phyloP scores from a whole-genome alignment of 2,329 filamentous ascomycete species.

The Pezizomycotina sp. region DNA sequence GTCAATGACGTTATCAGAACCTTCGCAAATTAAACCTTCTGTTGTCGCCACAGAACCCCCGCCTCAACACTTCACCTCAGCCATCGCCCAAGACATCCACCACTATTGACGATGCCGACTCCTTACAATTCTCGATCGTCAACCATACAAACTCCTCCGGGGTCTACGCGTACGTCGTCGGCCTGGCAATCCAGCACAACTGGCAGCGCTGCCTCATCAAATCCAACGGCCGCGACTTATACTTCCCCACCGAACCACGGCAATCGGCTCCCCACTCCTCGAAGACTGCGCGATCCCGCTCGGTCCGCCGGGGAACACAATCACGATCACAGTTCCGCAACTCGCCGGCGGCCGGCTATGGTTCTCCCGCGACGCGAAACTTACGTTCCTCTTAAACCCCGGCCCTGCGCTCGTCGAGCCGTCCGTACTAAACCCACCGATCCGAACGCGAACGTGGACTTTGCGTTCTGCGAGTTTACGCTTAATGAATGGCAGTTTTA shows the following conservation, averaged over 20 bases:
- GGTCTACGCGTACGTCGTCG: constrained; percentile 56
- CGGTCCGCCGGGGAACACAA: constrained; percentile 43
- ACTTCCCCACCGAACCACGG: constrained; percentile 46
- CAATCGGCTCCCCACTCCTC: constrained; percentile 36
- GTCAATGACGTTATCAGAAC: too few species aligned
- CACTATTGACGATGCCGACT: too few species aligned
- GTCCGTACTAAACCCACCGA: constrained; percentile 50
- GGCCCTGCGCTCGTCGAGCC: constrained; percentile 60
- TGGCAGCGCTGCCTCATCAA: constrained; percentile 46
- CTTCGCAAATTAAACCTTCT: too few species aligned
- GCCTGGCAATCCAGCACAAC: constrained; percentile 43
- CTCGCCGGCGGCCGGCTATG: constrained; percentile 56
- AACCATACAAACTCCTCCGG: constrained; percentile 47
- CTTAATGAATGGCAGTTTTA: constrained; percentile 46
- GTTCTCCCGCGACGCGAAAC: constrained; percentile 44
- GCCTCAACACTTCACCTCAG: too few species aligned
- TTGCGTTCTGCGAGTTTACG: constrained; percentile 55
- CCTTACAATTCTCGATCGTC: constrained; percentile 44
- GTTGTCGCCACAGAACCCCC: too few species aligned
- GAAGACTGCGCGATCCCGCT: constrained; percentile 47
- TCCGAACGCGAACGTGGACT: constrained; percentile 43
- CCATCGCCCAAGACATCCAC: too few species aligned
- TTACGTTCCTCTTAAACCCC: constrained; percentile 55
- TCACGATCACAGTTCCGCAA: constrained; percentile 48
- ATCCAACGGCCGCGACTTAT: constrained; percentile 48